A percentile compares a stretch with the other conserved stretches of the same genome.
phyloP scores from a whole-genome alignment of 208 protist species.

The Acanthamoeba healyi region DNA sequence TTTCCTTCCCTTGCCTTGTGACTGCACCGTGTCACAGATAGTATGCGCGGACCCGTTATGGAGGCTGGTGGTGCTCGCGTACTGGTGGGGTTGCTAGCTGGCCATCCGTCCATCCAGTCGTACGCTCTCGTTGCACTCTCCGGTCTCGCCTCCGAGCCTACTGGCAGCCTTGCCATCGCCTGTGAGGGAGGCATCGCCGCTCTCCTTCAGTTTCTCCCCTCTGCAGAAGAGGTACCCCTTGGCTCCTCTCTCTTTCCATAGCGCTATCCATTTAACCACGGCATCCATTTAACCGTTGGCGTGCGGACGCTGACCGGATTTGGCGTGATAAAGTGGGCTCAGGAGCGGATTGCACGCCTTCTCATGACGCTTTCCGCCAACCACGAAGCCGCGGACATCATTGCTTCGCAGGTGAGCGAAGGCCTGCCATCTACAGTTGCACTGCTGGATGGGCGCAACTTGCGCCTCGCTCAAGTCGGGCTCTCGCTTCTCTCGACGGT shows the following conservation, averaged over 20 bases:
- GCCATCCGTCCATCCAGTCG: conserved; percentile 52
- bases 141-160: not conserved
- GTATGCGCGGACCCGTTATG: not conserved
- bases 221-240: not conserved
- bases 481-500: not conserved
- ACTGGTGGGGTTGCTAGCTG: conserved; percentile 45
- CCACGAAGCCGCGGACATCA: not conserved
- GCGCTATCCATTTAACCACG: not conserved
- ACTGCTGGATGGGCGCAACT: not conserved
- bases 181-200: conserved; percentile 7
- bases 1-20: not conserved
- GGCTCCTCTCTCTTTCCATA: not conserved
- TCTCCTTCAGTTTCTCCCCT: not conserved
- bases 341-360: conserved; percentile 45
- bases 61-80: not conserved
- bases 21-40: not conserved
- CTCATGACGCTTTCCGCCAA: conserved; percentile 30
- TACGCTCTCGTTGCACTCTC: conserved; percentile 24
- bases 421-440: not conserved
- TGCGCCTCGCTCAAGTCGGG: not conserved
- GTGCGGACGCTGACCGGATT: not conserved
- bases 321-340: not conserved
- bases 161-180: conserved; percentile 15
- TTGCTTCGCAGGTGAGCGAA: not conserved
- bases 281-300: too few relatives aligned